A percentile compares a stretch with the other conserved stretches of the same genome.
Evolutionary conservation across 169 alveolate species (phyloP).

Genomic region (Cryptosporidium baileyi): DNA sequence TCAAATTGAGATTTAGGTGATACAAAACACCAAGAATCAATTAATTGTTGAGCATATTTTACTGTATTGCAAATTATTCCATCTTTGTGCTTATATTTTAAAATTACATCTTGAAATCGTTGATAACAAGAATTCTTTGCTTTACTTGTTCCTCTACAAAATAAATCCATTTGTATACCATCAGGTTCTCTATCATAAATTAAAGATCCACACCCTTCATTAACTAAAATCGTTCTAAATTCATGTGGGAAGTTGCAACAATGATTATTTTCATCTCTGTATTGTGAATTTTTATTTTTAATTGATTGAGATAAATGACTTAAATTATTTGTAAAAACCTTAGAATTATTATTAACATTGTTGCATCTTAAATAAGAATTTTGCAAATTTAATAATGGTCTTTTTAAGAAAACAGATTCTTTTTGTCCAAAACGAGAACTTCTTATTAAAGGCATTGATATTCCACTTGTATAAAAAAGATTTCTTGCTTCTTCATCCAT

Average conservation of each 20-base stretch:
- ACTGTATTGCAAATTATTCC: constrained; percentile 74
- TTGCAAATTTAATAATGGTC: constrained; percentile 23
- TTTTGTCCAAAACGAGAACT: constrained; percentile 18
- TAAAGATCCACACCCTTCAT: constrained; percentile 40
- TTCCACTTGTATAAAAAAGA: constrained; percentile 33
- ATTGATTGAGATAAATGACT: not conserved
- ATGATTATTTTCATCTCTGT: not conserved
- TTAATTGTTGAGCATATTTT: constrained; percentile 68
- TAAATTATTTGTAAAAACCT: too few species aligned
- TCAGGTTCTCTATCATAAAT: constrained; percentile 44
- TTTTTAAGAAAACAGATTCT: constrained; percentile 31
- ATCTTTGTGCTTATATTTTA: constrained; percentile 18
- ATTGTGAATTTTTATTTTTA: not conserved
- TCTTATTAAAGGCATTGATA: constrained; percentile 31
- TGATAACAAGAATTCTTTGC: constrained; percentile 67
- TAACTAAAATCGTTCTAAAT: constrained; percentile 3
- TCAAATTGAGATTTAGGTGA: constrained; percentile 21
- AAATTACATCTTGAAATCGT: constrained; percentile 66
- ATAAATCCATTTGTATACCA: constrained; percentile 13
- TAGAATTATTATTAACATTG: not conserved
- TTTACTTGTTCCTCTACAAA: constrained; percentile 24
- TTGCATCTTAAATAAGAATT: constrained; percentile 28
- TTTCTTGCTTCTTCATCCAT: constrained; percentile 62
- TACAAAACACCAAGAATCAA: constrained; percentile 75
- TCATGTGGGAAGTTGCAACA: constrained; percentile 25